Conservation (phyloP, 192 early-diverging fungal genomes). For the Allomyces macrogynus region DNA sequence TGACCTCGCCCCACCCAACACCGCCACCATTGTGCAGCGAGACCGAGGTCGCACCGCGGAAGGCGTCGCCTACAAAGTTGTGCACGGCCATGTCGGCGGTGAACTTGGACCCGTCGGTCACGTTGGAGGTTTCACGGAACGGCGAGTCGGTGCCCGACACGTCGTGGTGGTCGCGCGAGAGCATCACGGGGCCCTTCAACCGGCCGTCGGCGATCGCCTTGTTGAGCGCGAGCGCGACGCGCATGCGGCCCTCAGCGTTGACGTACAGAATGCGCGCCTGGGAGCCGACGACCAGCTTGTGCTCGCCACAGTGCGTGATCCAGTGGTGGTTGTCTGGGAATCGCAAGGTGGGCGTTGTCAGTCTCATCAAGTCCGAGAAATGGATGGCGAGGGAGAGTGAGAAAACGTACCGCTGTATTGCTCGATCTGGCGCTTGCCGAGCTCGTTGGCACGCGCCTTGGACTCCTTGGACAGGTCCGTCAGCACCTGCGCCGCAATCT, state of each 20-base stretch:
- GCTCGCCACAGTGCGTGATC: constrained; percentile 9
- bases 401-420: too few species aligned
- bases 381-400: too few species aligned
- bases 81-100: constrained; percentile 9
- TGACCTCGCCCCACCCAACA: constrained; percentile 10
- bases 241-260: constrained; percentile 7
- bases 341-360: background rate
- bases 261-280: constrained; percentile 10
- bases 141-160: constrained; percentile 7
- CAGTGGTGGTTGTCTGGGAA: constrained; percentile 9
- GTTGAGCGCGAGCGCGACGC: constrained; percentile 5
- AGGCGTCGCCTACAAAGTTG: constrained; percentile 10
- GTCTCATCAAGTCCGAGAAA: too few species aligned
- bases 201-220: constrained; percentile 7
- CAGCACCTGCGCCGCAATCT: constrained; percentile 7
- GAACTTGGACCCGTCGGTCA: constrained; percentile 3
- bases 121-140: constrained; percentile 6
- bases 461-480: constrained; percentile 5
- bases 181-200: constrained; percentile 7
- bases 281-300: constrained; percentile 10
- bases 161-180: constrained; percentile 9
- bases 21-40: constrained; percentile 9
- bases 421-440: background rate
- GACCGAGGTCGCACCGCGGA: constrained; percentile 9
- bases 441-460: background rate